A percentile compares a stretch with the other conserved stretches of the same genome.
These are phyloP conservation scores for Verticillium tricorpus DNA, from an alignment of 2,329 filamentous ascomycete genomes.

Conservation along the genomic window DNA sequence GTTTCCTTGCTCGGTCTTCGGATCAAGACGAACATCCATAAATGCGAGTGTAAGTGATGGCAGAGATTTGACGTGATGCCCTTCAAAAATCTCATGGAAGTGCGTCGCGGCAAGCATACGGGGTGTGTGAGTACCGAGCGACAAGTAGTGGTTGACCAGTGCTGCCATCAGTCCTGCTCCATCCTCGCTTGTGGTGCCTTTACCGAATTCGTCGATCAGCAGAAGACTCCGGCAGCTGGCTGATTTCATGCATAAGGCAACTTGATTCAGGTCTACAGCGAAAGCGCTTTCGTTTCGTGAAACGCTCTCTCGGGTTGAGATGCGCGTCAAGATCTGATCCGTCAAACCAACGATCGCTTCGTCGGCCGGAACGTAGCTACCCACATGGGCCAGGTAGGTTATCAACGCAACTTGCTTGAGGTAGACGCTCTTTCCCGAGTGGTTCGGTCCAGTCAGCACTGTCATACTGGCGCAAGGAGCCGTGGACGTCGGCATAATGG, in stretches of 20 bases:
- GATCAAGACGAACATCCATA: slow-evolving; percentile 65
- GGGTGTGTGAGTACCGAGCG: slow-evolving; percentile 39
- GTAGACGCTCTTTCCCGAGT: slow-evolving; percentile 94
- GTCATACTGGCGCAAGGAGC: slow-evolving; percentile 51
- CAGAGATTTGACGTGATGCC: slow-evolving; percentile 47
- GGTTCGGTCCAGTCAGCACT: slow-evolving; percentile 88
- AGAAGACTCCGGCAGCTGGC: slow-evolving; percentile 74
- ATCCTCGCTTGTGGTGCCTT: slow-evolving; percentile 55
- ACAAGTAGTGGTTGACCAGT: slow-evolving; percentile 52
- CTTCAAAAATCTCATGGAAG: slow-evolving; percentile 69
- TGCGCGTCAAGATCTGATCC: slow-evolving; percentile 85
- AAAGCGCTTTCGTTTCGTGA: slow-evolving; percentile 58
- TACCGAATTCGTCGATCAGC: slow-evolving; percentile 88
- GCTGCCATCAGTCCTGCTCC: slow-evolving; percentile 56
- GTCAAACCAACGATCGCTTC: slow-evolving; percentile 77
- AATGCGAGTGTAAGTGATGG: slow-evolving; percentile 56
- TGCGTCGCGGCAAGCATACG: slow-evolving; percentile 60
- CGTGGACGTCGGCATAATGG: background rate
- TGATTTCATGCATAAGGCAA: slow-evolving; percentile 69
- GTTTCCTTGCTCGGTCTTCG: slow-evolving; percentile 41
- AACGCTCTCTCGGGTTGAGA: slow-evolving; percentile 67
- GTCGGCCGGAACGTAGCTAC: slow-evolving; percentile 83
- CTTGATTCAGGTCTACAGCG: slow-evolving; percentile 80
- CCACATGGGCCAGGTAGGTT: slow-evolving; percentile 87
- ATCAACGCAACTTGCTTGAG: slow-evolving; percentile 90